Conservation (phyloP, 2,329 filamentous ascomycete genomes). For the Gremmenia infestans region DNA sequence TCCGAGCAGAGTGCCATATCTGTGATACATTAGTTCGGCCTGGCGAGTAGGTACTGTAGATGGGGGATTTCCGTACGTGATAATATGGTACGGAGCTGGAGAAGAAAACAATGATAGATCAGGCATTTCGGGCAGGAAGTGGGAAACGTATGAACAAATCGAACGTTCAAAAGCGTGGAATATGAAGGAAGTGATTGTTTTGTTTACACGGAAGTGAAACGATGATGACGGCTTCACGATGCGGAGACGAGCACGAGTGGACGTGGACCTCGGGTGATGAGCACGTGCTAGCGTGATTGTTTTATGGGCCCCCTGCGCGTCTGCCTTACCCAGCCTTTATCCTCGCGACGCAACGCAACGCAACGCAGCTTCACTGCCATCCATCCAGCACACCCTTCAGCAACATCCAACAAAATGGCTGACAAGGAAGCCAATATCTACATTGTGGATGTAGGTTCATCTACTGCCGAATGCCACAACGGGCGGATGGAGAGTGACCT, state of each 20-base stretch:
- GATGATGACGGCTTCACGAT: not conserved
- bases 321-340: not conserved
- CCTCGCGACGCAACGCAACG: not conserved
- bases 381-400: not conserved
- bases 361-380: too few relatives aligned
- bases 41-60: not conserved
- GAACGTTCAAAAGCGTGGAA: not conserved
- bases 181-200: not conserved
- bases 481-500: conserved; percentile 75
- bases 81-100: conserved; percentile 68
- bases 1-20: conserved; percentile 84
- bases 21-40: conserved; percentile 34
- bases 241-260: not conserved
- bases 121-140: conserved; percentile 29
- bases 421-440: conserved; percentile 92
- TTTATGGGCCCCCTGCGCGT: not conserved
- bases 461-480: conserved; percentile 71
- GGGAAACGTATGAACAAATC: not conserved
- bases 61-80: conserved; percentile 51
- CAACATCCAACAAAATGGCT: conserved; percentile 59
- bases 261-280: not conserved
- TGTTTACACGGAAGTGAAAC: not conserved
- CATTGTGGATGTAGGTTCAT: conserved; percentile 78
- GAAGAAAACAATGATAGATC: conserved; percentile 46
- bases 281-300: not conserved